These are phyloP conservation scores for Daldinia childiae DNA, from an alignment of 495 filamentous ascomycete species.

Conservation along the genomic window DNA sequence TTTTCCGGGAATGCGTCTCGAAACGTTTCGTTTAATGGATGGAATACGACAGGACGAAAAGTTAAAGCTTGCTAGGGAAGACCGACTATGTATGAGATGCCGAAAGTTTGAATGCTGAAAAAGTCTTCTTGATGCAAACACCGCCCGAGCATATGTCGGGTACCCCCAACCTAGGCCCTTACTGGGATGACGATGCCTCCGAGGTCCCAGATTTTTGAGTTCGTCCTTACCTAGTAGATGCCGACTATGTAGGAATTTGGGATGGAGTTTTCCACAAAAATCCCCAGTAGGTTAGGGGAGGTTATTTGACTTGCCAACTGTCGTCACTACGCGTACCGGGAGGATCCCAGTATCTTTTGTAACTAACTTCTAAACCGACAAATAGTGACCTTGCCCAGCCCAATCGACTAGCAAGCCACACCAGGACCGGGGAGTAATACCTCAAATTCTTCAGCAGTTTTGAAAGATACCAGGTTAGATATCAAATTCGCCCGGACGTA, in stretches of 20 bases:
- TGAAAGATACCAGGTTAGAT: slow-evolving; percentile 38
- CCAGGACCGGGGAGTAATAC: slow-evolving; percentile 27
- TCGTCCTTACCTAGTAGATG: slow-evolving; percentile 30
- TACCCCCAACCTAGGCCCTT: slow-evolving; percentile 29
- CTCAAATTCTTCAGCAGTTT: slow-evolving; percentile 27
- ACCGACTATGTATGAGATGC: slow-evolving; percentile 26
- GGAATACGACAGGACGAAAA: slow-evolving; percentile 7
- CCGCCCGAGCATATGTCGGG: slow-evolving; percentile 34
- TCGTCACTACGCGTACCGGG: slow-evolving; percentile 35
- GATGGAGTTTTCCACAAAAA: slow-evolving; percentile 42
- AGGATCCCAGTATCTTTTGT: slow-evolving; percentile 36
- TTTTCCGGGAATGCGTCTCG: slow-evolving; percentile 28
- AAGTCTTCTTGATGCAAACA: slow-evolving; percentile 43
- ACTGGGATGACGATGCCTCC: slow-evolving; percentile 43
- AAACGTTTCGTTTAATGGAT: slow-evolving; percentile 25
- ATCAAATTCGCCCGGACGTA: slow-evolving; percentile 35
- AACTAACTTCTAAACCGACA: slow-evolving; percentile 40
- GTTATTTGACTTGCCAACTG: slow-evolving; percentile 39
- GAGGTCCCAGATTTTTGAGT: slow-evolving; percentile 41
- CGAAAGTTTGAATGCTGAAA: slow-evolving; percentile 34
- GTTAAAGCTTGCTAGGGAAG: slow-evolving; percentile 16
- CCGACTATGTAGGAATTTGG: slow-evolving; percentile 36
- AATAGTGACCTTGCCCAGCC: slow-evolving; percentile 42
- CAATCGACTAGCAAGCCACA: slow-evolving; percentile 45
- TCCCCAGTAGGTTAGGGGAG: slow-evolving; percentile 41